Evolutionary conservation across 345 rosid species (phyloP), one percentile per base, ranked within the genome.

Genomic region (Populus alba): DNA sequence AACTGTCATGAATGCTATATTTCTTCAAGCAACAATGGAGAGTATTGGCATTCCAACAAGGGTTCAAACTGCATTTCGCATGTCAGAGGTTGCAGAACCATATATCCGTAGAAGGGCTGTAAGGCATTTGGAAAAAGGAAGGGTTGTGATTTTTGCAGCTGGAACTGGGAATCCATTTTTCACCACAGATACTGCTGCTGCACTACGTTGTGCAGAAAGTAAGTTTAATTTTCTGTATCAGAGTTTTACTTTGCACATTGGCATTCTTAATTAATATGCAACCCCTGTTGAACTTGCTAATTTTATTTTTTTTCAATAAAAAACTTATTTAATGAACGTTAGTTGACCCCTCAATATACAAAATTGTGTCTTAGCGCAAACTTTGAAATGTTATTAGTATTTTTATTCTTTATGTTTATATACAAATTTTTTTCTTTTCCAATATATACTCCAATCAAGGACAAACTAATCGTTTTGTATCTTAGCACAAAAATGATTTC

Each of bases 151-250:
- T 78, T 96, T 96, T 82, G 98, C 97, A 41, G 98, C 98, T 11
- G 97, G 97, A 87, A 96, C 95, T 73, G 98, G 97, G 67, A 96
- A 96, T 77, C 99, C 98, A 1, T 93, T 96, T 87, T 96, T 93
- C 92, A 92, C 99, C 59, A 96, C 99, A 0, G 95, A 96, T 62
- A 96, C 98, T 47, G 99, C 97, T 67, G 95, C 99, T 61, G 97
- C 97, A 82, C 89, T 96, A 75, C 94, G 97, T 10, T 93, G 99
- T 89, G 99, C 98, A 8, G 98, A 96, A 88, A 96, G 97, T 93
- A 84, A 85, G 98, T 82, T 25, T 57, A 51, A 37, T 59, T 75
- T 8, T 45, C 8, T 72, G 67, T 47, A 7, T 61, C 69, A 75
- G 71, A 47, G 27, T 20, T 39, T 11, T 37, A 38, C 18, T 77